Conservation (phyloP, 768 basidiomycete genomes). For the Tricholomella constricta region DNA sequence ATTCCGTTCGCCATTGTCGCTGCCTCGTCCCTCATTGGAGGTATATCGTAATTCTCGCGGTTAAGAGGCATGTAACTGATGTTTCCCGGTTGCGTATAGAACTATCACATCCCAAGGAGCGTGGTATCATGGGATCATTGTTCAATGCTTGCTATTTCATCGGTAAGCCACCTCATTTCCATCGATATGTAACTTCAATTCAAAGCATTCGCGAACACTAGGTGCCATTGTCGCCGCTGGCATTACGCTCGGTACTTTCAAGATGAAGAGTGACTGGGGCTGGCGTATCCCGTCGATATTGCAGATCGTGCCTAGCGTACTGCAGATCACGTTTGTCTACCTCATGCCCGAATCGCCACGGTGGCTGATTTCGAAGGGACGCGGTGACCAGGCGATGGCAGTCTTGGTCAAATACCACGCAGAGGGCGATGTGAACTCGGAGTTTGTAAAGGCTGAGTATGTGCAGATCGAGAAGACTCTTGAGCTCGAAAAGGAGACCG, state of each 20-base stretch:
- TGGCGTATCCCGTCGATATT: slow-evolving; percentile 73
- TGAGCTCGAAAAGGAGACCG: slow-evolving; percentile 49
- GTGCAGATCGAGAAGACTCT: slow-evolving; percentile 57
- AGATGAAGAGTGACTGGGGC: slow-evolving; percentile 57
- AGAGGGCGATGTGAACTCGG: slow-evolving; percentile 53
- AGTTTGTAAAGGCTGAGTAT: slow-evolving; percentile 61
- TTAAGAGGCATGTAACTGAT: not conserved
- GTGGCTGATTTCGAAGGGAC: slow-evolving; percentile 62
- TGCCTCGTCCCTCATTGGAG: slow-evolving; percentile 66
- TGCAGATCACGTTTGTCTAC: slow-evolving; percentile 57
- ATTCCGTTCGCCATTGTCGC: slow-evolving; percentile 64
- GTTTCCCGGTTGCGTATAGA: slow-evolving; percentile 36
- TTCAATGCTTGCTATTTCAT: slow-evolving; percentile 68
- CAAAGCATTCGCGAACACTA: too few species aligned
- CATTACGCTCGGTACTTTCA: slow-evolving; percentile 65
- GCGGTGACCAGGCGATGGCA: slow-evolving; percentile 46
- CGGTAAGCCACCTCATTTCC: slow-evolving; percentile 27
- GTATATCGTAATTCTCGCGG: slow-evolving; percentile 19
- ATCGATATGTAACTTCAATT: too few species aligned
- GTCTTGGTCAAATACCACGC: slow-evolving; percentile 61
- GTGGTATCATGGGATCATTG: slow-evolving; percentile 61
- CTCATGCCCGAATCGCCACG: slow-evolving; percentile 67
- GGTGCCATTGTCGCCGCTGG: slow-evolving; percentile 62
- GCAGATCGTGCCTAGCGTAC: slow-evolving; percentile 52
- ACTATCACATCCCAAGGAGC: slow-evolving; percentile 70